Base-by-base conservation (phyloP, 805 yeast species). In the Suhomyces emberorum region DNA sequence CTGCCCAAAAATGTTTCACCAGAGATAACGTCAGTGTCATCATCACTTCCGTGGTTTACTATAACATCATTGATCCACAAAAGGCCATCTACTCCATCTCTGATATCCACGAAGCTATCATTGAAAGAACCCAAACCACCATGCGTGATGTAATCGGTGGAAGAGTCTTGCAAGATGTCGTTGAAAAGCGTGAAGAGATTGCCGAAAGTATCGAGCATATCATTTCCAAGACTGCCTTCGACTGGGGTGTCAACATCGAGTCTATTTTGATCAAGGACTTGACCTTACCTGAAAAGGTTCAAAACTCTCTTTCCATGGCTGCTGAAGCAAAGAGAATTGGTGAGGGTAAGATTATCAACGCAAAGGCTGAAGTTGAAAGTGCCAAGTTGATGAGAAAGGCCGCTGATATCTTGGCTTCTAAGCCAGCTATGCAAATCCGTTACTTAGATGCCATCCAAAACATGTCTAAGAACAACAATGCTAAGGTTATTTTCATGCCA, bases 401-500 rank as follows among this genome's bases (percentile, higher is more conserved):
- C 19, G 86, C 88, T 35, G 87, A 81, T 57, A 79, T 81, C 40
- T 71, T 81, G 51, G 82, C 83, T 30, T 77, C 84, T 26, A 79
- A 80, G 47, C 77, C 87, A 10, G 88, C 88, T 19, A 79, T 81
- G 84, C 88, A 81, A 64, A 81, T 81, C 55, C 66, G 88, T 58
- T 81, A 81, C 53, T 69, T 81, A 59, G 88, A 81, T 49, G 88
- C 88, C n/a, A 77, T 81, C 79, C 86, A 80, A 60, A 68, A 65
- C 42, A 81, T 81, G 87, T 83, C 86, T 23, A 75, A 63, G 43
- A 52, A 70, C 34, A 63, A 86, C 1, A 72, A 74, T 40, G 62
- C 84, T n/a, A 77, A 80, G 59, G 88, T 81, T 35, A 81, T 81
- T 20, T 81, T 81, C 57, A 81, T 81, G 87, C 88, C 88, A 5